Evolutionary conservation across 306 rosid genomes (phyloP).

Genomic region (Clitoria ternatea): DNA sequence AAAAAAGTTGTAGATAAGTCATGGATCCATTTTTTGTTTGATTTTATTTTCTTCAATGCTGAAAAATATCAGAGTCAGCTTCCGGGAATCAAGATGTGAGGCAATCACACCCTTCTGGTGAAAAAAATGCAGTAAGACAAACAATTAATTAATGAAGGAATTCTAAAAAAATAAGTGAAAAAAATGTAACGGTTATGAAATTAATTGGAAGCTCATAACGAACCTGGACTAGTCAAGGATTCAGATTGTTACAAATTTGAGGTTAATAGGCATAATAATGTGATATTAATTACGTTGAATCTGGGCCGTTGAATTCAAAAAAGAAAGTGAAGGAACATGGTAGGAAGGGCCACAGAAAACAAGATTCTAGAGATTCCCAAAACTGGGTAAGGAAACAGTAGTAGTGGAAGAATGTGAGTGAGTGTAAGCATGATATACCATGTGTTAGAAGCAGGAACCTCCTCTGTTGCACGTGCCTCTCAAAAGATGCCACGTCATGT

Average conservation of each 20-base stretch:
- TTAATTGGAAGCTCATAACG: background rate
- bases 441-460: constrained; percentile 27
- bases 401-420: background rate
- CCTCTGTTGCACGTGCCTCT: constrained; percentile 58
- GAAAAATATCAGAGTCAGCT: too few relatives aligned
- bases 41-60: too few relatives aligned
- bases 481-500: constrained; percentile 51
- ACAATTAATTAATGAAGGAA: too few relatives aligned
- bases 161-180: too few relatives aligned
- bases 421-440: constrained; percentile 19
- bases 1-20: too few relatives aligned
- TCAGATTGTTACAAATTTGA: background rate
- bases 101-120: too few relatives aligned
- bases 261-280: background rate
- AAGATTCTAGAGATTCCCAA: constrained; percentile 2
- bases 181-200: background rate
- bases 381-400: background rate
- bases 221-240: background rate
- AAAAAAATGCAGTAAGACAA: too few relatives aligned
- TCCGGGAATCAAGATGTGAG: too few relatives aligned
- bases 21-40: too few relatives aligned
- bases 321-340: background rate
- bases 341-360: background rate
- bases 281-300: background rate
- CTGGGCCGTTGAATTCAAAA: constrained; percentile 14